These are phyloP conservation scores for Skeletonema tropicum DNA, from an alignment of 108 stramenopile species.

Conservation along the genomic window DNA sequence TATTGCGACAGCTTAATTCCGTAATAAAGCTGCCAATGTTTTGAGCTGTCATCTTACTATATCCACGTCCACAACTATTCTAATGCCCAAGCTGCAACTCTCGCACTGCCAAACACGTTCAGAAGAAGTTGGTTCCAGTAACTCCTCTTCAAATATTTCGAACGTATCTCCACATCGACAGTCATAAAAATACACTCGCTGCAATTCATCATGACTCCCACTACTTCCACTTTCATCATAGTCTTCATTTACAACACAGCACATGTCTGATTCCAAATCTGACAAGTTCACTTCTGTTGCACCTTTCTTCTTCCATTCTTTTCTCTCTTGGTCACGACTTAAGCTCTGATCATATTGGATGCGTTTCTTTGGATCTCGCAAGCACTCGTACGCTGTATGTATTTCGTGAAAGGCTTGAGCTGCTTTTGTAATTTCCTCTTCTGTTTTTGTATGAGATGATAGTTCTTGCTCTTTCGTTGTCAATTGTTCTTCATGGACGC, in stretches of 20 bases:
- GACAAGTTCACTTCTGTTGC: constrained; percentile 50
- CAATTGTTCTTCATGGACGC: background rate
- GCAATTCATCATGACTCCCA: constrained; percentile 43
- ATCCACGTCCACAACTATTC: constrained; percentile 29
- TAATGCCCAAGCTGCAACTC: constrained; percentile 43
- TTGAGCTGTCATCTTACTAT: background rate
- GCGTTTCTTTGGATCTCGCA: constrained; percentile 58
- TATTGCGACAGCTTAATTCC: background rate
- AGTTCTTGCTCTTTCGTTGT: constrained; percentile 6
- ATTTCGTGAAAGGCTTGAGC: constrained; percentile 54
- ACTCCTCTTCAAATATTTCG: constrained; percentile 36
- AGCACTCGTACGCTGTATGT: constrained; percentile 71
- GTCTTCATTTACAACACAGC: constrained; percentile 31
- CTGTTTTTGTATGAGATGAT: constrained; percentile 6
- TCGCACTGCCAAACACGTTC: constrained; percentile 43
- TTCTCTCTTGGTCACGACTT: constrained; percentile 33
- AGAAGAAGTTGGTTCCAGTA: constrained; percentile 8
- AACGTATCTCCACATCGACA: constrained; percentile 76
- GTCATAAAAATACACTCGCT: constrained; percentile 56
- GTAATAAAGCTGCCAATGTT: background rate
- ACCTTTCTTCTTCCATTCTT: constrained; percentile 34
- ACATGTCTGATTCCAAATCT: constrained; percentile 59
- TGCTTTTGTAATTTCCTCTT: constrained; percentile 12
- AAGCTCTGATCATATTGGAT: constrained; percentile 62
- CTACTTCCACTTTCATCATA: constrained; percentile 5